Base-by-base conservation (phyloP, 768 basidiomycete genomes). In the Daedaleopsis sinensis region DNA sequence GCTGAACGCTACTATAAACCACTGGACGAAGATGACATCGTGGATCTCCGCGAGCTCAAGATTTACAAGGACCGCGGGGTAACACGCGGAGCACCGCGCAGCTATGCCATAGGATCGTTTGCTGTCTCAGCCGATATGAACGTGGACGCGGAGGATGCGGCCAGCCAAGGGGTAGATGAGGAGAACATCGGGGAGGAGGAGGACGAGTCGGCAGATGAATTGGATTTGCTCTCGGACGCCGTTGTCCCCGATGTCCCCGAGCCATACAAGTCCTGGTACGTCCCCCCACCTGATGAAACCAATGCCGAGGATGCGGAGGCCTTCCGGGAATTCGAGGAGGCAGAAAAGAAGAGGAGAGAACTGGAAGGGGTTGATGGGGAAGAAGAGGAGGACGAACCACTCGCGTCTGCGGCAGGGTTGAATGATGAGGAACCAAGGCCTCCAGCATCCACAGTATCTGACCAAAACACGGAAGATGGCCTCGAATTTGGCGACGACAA, bases 11-110 rank as follows among this genome's bases (percentile, higher is more conserved):
- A 92, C 69, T 79, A 82, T 37, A 80, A 83, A 53, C 79, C 81
- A 47, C 74, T 91, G 42, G 89, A 90, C 65, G 87, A 93, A 68
- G 91, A 93, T 72, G 91, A 94, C 71, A 87, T 93, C 49, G 78
- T 93, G 36, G 88, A 93, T 68, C 75, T 94, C 3, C 75, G 78
- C 57, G 85, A 84, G 12, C 82, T 80, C 12, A 72, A 82, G 62
- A 78, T 93, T 44, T 76, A 90, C 59, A 85, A 83, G 67, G 89
- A 93, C 71, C 83, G 89, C 60, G 91, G 91, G 1, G 81, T 90
- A 4, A 74, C 90, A 44, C 81, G 84, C 49, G 66, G 68, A 16
- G 73, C 78, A 16, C 68, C 73, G 23, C 72, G 72, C 52, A 77
- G 73, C 38, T 79, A 78, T 64, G 71, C 78, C 12, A 81, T 90